Evolutionary conservation across 768 basidiomycete genomes (phyloP), one percentile per base, ranked within the genome.

Genomic region (Boletus reticulatus): DNA sequence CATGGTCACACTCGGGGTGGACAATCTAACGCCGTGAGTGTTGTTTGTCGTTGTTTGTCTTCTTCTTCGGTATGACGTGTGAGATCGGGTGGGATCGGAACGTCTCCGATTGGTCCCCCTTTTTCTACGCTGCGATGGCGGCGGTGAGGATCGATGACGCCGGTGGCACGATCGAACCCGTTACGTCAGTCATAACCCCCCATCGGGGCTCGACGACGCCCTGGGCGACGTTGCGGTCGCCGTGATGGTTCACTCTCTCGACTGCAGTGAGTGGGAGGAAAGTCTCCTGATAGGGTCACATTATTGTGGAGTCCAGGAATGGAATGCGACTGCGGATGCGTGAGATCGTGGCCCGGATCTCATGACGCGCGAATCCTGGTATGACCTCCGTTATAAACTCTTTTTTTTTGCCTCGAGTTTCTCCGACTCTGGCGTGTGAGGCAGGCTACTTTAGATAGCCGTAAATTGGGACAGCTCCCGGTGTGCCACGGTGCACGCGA

Each of bases 1-100:
- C 69, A 88, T 93, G 85, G 72, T 72, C 50, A 91, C 90, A 57
- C 73, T 88, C 43, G 84, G 82, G 3, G 67, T 88, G 10, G 88
- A 90, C 62, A 92, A 92, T 65, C 60, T 80, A 38, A 83, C 82
- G 3, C 84, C 85, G 85, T 88, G 65, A 66, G 74, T 76, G 45
- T 27, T 38, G n/a, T 59, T 61, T 63, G 20, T 48, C 36, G 1
- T 29, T 29, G 29, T 29, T 29, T 29, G 29, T 50, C 37, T 10
- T 50, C 58, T 36, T 19, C 14, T 39, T 24, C 13, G 24, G 12
- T 48, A 59, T 65, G 60, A 67, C 65, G 68, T 62, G 50, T 58
- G 58, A 29, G 53, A 46, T 61, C 49, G 50, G 62, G 24, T 8
- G 45, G 41, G 44, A 50, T 53, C 56, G 56, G 52, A 50, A 27